Percentiles rank a stretch among this genome's conserved stretches.
Evolutionary conservation across 1,284 basidiomycete species (phyloP).

Genomic region (Pholiota adiposa): DNA sequence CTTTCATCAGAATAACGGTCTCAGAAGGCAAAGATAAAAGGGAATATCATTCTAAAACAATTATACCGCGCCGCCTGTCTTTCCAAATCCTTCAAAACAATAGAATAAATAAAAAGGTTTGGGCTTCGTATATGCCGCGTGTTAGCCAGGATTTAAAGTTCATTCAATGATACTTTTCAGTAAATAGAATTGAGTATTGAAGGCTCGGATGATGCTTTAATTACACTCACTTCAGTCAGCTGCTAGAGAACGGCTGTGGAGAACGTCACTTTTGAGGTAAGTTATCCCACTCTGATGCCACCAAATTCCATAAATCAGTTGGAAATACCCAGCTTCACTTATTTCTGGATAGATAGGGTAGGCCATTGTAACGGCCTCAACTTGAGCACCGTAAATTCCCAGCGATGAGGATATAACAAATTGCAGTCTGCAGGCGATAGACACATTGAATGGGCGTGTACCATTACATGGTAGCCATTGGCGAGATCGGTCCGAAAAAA

Average conservation of each 20-base stretch:
- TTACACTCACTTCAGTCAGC: background rate
- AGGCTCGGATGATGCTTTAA: background rate
- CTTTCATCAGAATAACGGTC: background rate
- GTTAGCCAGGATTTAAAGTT: too few relatives aligned
- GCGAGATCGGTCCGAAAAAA: slow-evolving; percentile 1
- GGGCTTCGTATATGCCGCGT: too few relatives aligned
- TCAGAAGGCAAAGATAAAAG: background rate
- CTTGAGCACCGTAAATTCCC: background rate
- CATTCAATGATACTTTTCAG: too few relatives aligned
- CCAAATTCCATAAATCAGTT: too few relatives aligned
- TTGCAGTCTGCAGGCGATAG: background rate
- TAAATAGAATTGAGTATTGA: background rate
- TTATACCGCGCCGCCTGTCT: background rate
- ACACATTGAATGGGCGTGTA: background rate
- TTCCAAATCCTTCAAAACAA: too few relatives aligned
- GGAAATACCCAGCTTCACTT: too few relatives aligned
- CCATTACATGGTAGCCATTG: background rate
- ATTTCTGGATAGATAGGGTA: too few relatives aligned
- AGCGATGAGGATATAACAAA: background rate
- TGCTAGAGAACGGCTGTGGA: background rate
- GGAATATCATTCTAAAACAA: background rate
- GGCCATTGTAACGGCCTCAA: too few relatives aligned
- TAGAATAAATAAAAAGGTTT: too few relatives aligned
- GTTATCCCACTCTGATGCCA: background rate
- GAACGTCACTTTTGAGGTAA: background rate